Conservation (phyloP, 2,329 filamentous ascomycete species). For the Amphichorda felina region DNA sequence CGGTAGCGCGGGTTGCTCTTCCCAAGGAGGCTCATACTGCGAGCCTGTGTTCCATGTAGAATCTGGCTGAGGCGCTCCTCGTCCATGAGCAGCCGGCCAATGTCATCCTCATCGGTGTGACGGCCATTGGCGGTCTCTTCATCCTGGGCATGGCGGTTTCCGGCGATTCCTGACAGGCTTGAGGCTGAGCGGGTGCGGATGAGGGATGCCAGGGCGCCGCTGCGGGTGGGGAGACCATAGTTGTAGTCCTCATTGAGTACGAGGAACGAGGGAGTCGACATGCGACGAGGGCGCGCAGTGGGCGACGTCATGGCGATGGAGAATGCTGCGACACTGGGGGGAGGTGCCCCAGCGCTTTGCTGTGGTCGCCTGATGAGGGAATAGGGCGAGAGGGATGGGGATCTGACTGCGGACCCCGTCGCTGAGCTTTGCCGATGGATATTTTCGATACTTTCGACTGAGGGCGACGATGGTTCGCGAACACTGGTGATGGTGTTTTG, state of each 20-base stretch:
- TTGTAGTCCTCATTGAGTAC: conserved; percentile 7
- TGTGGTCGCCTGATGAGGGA: no score
- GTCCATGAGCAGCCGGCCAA: conserved; percentile 32
- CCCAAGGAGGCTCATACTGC: conserved; percentile 79
- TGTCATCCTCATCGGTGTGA: conserved; percentile 21
- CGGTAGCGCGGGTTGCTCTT: conserved; percentile 76
- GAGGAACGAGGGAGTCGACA: conserved; percentile 17
- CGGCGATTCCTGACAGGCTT: conserved; percentile 14
- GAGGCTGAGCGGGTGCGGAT: conserved; percentile 25
- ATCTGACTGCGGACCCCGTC: no score
- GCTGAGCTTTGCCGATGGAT: no score
- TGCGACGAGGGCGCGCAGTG: conserved; percentile 1
- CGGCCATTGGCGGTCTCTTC: conserved; percentile 14
- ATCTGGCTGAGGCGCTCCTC: conserved; percentile 48
- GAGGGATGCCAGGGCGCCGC: conserved; percentile 23
- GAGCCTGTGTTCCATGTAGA: conserved; percentile 58
- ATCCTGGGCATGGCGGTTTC: conserved; percentile 14
- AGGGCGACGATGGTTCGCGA: no score
- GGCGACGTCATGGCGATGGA: conserved; percentile 5
- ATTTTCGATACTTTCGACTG: no score
- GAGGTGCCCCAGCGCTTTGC: no score
- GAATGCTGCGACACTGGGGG: no score
- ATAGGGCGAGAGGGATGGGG: no score
- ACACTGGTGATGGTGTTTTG: no score
- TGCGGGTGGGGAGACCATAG: conserved; percentile 18